These are phyloP conservation scores for Anisodus tanguticus DNA, from an alignment of 257 asterid species.

Conservation along the genomic window DNA sequence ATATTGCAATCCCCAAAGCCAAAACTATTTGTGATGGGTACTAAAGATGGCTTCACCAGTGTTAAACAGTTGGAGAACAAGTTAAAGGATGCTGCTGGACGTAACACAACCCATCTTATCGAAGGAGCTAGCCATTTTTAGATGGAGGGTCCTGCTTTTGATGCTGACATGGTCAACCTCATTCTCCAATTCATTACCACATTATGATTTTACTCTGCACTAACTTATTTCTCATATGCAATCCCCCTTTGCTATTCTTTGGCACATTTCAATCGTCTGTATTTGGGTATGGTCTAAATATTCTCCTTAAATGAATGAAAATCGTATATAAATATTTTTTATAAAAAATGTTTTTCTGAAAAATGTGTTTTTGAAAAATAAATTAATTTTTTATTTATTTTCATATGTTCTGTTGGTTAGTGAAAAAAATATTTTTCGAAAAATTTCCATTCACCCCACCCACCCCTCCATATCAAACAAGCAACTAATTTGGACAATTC, in stretches of 20 bases:
- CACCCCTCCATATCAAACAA: slow-evolving; percentile 10
- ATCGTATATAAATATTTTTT: background rate
- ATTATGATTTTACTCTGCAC: slow-evolving; percentile 33
- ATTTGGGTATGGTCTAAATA: background rate
- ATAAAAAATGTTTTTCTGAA: no score
- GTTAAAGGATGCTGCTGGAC: slow-evolving; percentile 67
- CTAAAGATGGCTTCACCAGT: slow-evolving; percentile 83
- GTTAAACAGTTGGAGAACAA: slow-evolving; percentile 78
- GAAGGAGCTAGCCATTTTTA: slow-evolving; percentile 82
- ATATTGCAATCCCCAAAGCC: slow-evolving; percentile 71
- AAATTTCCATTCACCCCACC: no score
- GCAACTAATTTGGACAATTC: background rate
- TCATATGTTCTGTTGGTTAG: no score
- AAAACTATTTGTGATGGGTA: slow-evolving; percentile 86
- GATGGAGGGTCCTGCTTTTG: slow-evolving; percentile 85
- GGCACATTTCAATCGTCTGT: background rate
- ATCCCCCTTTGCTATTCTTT: background rate
- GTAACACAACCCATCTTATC: slow-evolving; percentile 56
- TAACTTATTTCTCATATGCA: background rate
- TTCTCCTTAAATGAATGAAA: background rate
- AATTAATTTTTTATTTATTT: no score
- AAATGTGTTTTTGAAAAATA: no score
- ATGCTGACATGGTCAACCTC: slow-evolving; percentile 64
- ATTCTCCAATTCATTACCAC: slow-evolving; percentile 54
- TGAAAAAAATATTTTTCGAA: no score